These are phyloP conservation scores for Neoascochyta sp. DNA, from an alignment of 2,329 filamentous ascomycete genomes.

Conservation along the genomic window DNA sequence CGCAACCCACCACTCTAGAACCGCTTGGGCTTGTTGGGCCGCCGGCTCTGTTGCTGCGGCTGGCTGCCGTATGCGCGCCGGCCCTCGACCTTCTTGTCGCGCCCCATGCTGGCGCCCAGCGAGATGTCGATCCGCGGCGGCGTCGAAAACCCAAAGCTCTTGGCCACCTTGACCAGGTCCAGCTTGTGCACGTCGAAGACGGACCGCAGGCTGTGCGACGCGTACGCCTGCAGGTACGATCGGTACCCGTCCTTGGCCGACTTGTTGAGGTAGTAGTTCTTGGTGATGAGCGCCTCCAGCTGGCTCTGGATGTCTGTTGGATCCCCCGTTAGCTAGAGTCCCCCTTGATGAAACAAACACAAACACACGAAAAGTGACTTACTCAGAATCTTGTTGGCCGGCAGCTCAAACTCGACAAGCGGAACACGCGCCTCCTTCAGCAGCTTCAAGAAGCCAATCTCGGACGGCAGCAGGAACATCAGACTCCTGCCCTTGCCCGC, in stretches of 20 bases:
- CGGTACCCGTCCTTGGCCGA: constrained; percentile 72
- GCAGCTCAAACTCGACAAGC: constrained; percentile 94
- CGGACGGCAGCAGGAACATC: constrained; percentile 88
- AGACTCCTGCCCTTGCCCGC: constrained; percentile 82
- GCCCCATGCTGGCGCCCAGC: constrained; percentile 70
- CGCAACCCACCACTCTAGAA: constrained; percentile 9
- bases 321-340: constrained; percentile 4
- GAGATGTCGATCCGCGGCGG: constrained; percentile 77
- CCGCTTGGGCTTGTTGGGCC: constrained; percentile 50
- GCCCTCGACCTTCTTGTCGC: constrained; percentile 63
- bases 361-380: constrained; percentile 2
- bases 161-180: constrained; percentile 78
- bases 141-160: constrained; percentile 74
- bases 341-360: not conserved
- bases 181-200: constrained; percentile 82
- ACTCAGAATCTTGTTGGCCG: constrained; percentile 76
- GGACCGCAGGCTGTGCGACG: constrained; percentile 76
- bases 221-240: constrained; percentile 92
- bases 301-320: constrained; percentile 64
- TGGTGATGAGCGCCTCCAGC: constrained; percentile 86
- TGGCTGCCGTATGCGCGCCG: constrained; percentile 75
- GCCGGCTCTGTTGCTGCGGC: constrained; percentile 58
- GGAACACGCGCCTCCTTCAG: constrained; percentile 89
- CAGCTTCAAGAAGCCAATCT: constrained; percentile 88
- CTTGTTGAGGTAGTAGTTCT: constrained; percentile 98